A percentile compares a stretch with the other conserved stretches of the same genome.
Conservation (phyloP, 1,284 basidiomycete genomes). For the Fomitopsis palustris region DNA sequence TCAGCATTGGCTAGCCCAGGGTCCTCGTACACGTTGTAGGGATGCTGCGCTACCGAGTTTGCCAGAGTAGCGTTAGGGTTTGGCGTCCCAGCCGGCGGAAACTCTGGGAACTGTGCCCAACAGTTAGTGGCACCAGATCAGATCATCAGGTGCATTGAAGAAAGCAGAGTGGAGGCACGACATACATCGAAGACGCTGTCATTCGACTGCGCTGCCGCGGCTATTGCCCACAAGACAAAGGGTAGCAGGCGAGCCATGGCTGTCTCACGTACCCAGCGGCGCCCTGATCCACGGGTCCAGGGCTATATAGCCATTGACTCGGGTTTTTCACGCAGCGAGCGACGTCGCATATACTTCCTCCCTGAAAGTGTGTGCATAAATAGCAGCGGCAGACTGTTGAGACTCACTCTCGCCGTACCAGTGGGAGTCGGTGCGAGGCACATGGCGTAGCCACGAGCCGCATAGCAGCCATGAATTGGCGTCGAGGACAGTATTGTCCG, state of each 20-base stretch:
- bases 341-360: background rate
- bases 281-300: background rate
- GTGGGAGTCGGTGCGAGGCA: background rate
- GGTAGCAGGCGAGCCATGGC: background rate
- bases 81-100: constrained; percentile 18
- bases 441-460: background rate
- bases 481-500: background rate
- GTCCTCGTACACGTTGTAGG: constrained; percentile 7
- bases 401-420: background rate
- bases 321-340: background rate
- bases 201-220: constrained; percentile 7
- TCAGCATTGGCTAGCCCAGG: constrained; percentile 7
- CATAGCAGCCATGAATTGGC: background rate
- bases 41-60: constrained; percentile 9
- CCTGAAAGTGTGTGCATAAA: background rate
- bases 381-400: background rate
- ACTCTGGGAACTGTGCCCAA: constrained; percentile 15
- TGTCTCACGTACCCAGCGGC: background rate
- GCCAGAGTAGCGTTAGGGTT: constrained; percentile 18
- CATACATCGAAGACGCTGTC: constrained; percentile 9
- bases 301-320: background rate
- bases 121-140: background rate
- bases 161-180: background rate
- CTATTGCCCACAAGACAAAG: constrained; percentile 2
- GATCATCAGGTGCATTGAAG: too few relatives aligned